Conservation (phyloP, 768 basidiomycete genomes). For the Paxillus ammoniavirescens region DNA sequence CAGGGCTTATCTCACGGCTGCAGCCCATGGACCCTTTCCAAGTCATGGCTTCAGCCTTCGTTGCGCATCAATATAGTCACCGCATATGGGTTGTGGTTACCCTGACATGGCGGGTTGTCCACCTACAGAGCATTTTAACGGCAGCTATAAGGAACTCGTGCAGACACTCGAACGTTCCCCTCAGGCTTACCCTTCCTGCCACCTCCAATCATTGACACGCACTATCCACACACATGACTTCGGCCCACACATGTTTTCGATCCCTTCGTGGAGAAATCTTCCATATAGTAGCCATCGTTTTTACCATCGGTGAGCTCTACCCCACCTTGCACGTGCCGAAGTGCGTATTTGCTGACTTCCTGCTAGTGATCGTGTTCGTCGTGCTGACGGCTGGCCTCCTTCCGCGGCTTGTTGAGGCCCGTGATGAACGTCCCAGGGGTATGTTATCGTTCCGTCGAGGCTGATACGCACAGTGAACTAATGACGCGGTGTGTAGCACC, state of each 20-base stretch:
- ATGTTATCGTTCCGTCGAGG: neutral
- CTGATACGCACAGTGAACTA: neutral
- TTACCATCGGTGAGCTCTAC: constrained; percentile 8
- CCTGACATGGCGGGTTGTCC: too few species aligned
- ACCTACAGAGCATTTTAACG: too few species aligned
- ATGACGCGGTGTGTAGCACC: neutral
- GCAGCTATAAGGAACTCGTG: too few species aligned
- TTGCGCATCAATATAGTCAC: too few species aligned
- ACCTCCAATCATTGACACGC: neutral
- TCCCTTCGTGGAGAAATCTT: neutral
- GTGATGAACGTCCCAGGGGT: neutral
- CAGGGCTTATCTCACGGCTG: too few species aligned
- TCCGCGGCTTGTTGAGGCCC: neutral
- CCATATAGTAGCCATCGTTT: neutral
- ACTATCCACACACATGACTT: neutral
- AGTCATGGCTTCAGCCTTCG: too few species aligned
- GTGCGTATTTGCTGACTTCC: neutral
- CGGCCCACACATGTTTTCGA: neutral
- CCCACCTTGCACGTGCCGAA: neutral
- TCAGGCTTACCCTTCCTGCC: too few species aligned
- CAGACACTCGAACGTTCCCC: too few species aligned
- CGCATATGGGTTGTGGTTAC: too few species aligned
- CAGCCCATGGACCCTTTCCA: too few species aligned
- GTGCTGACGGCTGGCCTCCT: neutral
- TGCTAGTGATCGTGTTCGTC: neutral